Percentiles rank a stretch among this genome's conserved stretches.
Evolutionary conservation across 73 alveolate species (phyloP).

Genomic region (Blepharisma stoltei): DNA sequence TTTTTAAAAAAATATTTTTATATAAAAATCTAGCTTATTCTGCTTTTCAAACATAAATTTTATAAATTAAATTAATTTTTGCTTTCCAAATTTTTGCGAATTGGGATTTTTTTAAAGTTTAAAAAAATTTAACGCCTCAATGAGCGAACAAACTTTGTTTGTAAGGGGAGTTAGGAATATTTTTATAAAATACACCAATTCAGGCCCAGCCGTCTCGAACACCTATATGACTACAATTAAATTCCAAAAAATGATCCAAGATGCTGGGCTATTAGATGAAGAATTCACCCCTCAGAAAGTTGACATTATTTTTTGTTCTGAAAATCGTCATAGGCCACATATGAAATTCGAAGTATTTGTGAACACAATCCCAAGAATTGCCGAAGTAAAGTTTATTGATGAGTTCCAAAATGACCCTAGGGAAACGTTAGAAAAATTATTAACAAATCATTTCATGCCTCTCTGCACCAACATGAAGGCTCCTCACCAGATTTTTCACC

Average conservation of each 20-base stretch:
- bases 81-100: too few species aligned
- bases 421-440: slow-evolving; percentile 45
- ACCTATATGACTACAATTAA: slow-evolving; percentile 41
- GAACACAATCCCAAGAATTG: slow-evolving; percentile 42
- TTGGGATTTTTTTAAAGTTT: too few species aligned
- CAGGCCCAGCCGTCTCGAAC: too few species aligned
- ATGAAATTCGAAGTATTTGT: slow-evolving; percentile 59
- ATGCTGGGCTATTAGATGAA: slow-evolving; percentile 38
- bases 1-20: too few species aligned
- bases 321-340: slow-evolving; percentile 47
- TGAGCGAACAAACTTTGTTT: too few species aligned
- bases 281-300: slow-evolving; percentile 36
- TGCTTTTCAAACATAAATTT: too few species aligned
- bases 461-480: not conserved
- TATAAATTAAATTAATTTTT: too few species aligned
- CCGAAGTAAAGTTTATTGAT: slow-evolving; percentile 40
- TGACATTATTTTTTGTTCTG: slow-evolving; percentile 55
- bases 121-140: too few species aligned
- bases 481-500: not conserved
- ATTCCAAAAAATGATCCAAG: slow-evolving; percentile 59
- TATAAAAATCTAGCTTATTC: too few species aligned
- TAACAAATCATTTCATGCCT: slow-evolving; percentile 47
- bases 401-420: slow-evolving; percentile 27
- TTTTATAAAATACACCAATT: too few species aligned
- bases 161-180: too few species aligned